phyloP scores from a whole-genome alignment of 1,284 basidiomycete species.

The Xanthoconium separans region DNA sequence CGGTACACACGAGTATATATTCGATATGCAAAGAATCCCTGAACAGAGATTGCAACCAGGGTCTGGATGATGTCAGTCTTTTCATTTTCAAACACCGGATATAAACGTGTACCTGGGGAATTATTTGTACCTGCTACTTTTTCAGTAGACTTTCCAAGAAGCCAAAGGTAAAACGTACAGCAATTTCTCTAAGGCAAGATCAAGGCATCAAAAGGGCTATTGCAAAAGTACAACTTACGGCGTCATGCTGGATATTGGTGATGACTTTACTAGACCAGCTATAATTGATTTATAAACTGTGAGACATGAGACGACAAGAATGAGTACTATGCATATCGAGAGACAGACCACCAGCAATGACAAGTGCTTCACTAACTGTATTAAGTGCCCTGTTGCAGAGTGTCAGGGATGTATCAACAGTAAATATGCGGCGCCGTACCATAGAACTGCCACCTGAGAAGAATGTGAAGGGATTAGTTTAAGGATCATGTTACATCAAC shows the following conservation, averaged over 20 bases:
- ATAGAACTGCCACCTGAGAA: background rate
- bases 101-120: background rate
- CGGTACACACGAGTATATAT: slow-evolving; percentile 8
- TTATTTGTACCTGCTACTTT: background rate
- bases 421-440: background rate
- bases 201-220: background rate
- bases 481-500: too few species aligned
- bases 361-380: background rate
- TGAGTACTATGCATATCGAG: background rate
- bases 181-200: background rate
- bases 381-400: background rate
- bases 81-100: background rate
- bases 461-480: too few species aligned
- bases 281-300: background rate
- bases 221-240: background rate
- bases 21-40: background rate
- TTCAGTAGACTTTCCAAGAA: background rate
- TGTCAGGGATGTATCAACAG: background rate
- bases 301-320: background rate
- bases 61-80: background rate
- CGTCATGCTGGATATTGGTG: background rate
- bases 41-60: background rate
- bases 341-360: background rate
- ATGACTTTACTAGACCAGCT: background rate
- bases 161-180: background rate